These are phyloP conservation scores for Peribolospora baueri DNA, from an alignment of 768 basidiomycete genomes.

Conservation along the genomic window DNA sequence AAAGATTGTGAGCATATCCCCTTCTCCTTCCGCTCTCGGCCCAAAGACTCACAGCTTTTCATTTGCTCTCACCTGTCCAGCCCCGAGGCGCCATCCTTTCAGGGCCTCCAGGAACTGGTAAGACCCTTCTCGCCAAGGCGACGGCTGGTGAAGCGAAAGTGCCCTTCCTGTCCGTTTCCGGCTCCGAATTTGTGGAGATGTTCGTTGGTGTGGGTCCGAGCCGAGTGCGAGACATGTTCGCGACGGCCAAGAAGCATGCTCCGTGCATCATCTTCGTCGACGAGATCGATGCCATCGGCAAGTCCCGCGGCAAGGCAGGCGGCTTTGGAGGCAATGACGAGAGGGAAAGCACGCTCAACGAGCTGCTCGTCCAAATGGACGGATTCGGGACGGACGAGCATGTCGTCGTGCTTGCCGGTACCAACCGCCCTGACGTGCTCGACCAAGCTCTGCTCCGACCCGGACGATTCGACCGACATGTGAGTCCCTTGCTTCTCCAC, in stretches of 20 bases:
- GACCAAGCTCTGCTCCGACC: slow-evolving; percentile 89
- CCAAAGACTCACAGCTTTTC: too few relatives aligned
- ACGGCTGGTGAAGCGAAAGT: slow-evolving; percentile 95
- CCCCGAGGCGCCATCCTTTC: slow-evolving; percentile 84
- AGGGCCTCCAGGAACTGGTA: slow-evolving; percentile 92
- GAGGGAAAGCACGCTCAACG: slow-evolving; percentile 88
- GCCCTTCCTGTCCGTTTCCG: slow-evolving; percentile 93
- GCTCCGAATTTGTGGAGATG: slow-evolving; percentile 99
- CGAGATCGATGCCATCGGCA: slow-evolving; percentile 98
- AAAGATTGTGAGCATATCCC: slow-evolving; percentile 33
- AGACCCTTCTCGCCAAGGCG: slow-evolving; percentile 91
- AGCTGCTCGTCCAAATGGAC: slow-evolving; percentile 97
- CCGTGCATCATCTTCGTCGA: slow-evolving; percentile 98
- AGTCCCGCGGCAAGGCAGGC: slow-evolving; percentile 53
- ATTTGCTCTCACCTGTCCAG: neutral
- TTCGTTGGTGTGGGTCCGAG: slow-evolving; percentile 98
- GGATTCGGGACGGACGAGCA: slow-evolving; percentile 95
- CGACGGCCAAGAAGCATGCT: slow-evolving; percentile 88
- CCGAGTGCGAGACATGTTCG: slow-evolving; percentile 87
- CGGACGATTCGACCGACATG: slow-evolving; percentile 66
- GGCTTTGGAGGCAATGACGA: slow-evolving; percentile 88
- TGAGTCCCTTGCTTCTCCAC: too few relatives aligned
- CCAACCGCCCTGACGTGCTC: slow-evolving; percentile 87
- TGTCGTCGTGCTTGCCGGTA: slow-evolving; percentile 85
- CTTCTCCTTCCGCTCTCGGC: too few relatives aligned